Percentiles rank a stretch among this genome's conserved stretches.
These are phyloP conservation scores for Ilyonectria robusta DNA, from an alignment of 2,329 filamentous ascomycete species.

Conservation along the genomic window DNA sequence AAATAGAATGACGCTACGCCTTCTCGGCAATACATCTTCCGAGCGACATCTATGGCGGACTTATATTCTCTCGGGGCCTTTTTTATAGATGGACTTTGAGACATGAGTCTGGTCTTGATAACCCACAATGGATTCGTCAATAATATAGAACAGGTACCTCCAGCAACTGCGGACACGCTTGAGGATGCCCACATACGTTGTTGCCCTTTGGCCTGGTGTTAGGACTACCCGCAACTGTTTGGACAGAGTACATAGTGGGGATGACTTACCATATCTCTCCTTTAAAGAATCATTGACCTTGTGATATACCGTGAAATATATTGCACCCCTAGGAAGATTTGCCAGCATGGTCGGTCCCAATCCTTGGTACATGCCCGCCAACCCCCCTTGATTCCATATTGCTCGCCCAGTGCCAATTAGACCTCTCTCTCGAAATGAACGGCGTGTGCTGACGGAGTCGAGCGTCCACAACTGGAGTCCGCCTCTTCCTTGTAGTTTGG, in stretches of 20 bases:
- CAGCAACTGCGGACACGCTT: conserved; percentile 6
- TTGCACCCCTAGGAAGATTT: conserved; percentile 6
- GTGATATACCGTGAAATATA: conserved; percentile 9
- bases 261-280: conserved; percentile 3
- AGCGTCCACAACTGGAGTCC: conserved; percentile 10
- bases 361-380: conserved; percentile 4
- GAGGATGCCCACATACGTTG: conserved; percentile 1
- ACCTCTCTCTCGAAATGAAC: conserved; percentile 10
- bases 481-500: conserved; percentile 8
- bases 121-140: conserved; percentile 9
- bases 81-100: neutral
- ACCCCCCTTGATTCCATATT: conserved; percentile 6
- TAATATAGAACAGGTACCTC: conserved; percentile 7
- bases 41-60: neutral
- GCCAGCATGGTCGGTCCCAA: conserved; percentile 8
- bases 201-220: neutral
- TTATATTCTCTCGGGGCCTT: conserved; percentile 1
- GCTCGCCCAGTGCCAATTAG: conserved; percentile 9
- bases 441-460: conserved; percentile 5
- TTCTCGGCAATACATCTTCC: conserved; percentile 8
- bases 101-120: conserved; percentile 10
- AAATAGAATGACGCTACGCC: conserved; percentile 6
- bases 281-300: conserved; percentile 1
- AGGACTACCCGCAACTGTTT: neutral
- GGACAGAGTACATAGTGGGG: neutral